phyloP scores from a whole-genome alignment of 2,329 filamentous ascomycete species.

The Lecanicillium sp. region DNA sequence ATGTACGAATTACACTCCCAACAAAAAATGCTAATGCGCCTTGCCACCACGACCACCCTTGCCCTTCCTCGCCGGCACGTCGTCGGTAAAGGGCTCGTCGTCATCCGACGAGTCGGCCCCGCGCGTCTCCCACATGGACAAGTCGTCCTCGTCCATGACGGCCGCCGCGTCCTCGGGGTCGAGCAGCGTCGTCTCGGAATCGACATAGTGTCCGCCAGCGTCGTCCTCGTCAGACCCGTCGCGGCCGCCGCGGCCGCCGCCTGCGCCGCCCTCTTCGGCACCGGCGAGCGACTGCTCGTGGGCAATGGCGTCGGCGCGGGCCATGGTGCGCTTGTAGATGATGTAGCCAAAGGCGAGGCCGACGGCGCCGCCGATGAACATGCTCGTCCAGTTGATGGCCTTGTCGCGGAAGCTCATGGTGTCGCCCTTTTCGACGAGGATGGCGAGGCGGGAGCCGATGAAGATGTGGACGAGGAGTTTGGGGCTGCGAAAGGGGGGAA shows the following conservation, averaged over 20 bases:
- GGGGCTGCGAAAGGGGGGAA: constrained; percentile 41
- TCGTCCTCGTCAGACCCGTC: constrained; percentile 20
- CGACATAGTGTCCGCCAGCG: constrained; percentile 32
- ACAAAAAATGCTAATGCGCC: no score
- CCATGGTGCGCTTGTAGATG: constrained; percentile 71
- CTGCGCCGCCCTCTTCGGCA: constrained; percentile 24
- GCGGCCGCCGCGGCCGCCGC: constrained; percentile 2
- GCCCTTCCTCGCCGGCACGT: no score
- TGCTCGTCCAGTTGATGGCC: constrained; percentile 75
- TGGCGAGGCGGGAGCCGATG: constrained; percentile 75
- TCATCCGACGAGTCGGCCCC: constrained; percentile 21
- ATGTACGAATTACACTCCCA: no score
- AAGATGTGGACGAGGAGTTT: constrained; percentile 91
- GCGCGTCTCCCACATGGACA: constrained; percentile 46
- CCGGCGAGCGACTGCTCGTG: constrained; percentile 29
- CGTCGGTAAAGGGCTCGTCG: constrained; percentile 22
- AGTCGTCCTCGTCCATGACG: constrained; percentile 51
- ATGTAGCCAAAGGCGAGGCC: constrained; percentile 72
- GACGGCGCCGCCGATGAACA: constrained; percentile 61
- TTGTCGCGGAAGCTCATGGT: constrained; percentile 76
- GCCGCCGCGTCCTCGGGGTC: constrained; percentile 45
- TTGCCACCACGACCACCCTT: no score
- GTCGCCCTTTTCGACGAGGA: constrained; percentile 74
- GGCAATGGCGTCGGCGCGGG: constrained; percentile 51
- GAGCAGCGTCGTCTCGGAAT: constrained; percentile 34